phyloP scores from a whole-genome alignment of 2,329 filamentous ascomycete species.

The Hymenoscyphus salicellus region DNA sequence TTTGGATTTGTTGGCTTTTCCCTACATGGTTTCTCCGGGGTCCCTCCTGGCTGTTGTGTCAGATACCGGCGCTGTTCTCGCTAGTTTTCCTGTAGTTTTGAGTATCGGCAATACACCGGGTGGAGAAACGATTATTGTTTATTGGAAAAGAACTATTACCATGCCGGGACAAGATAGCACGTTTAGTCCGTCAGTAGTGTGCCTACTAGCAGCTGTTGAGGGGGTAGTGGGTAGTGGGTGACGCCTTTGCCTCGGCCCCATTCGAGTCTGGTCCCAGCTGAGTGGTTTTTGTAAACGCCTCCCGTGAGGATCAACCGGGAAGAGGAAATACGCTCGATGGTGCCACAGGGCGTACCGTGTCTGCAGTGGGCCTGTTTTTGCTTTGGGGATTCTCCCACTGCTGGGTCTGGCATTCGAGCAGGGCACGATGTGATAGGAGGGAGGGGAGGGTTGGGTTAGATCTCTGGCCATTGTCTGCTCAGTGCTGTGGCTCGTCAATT shows the following conservation, averaged over 20 bases:
- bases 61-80: constrained; percentile 3
- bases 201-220: neutral
- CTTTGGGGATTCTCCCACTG: neutral
- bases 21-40: neutral
- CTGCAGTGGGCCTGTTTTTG: neutral
- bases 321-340: neutral
- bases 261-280: constrained; percentile 1
- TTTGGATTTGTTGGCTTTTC: neutral
- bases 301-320: constrained; percentile 3
- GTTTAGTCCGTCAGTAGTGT: neutral
- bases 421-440: neutral
- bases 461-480: neutral
- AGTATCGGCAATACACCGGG: neutral
- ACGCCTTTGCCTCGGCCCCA: neutral
- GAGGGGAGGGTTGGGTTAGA: neutral
- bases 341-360: constrained; percentile 6
- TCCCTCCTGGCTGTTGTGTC: constrained; percentile 1
- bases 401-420: neutral
- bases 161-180: neutral
- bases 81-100: neutral
- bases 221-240: neutral
- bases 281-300: constrained; percentile 4
- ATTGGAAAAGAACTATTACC: neutral
- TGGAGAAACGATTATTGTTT: neutral
- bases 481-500: neutral